Percentiles rank a stretch among this genome's conserved stretches.
These are phyloP conservation scores for Russula sp. DNA, from an alignment of 768 basidiomycete genomes.

Conservation along the genomic window DNA sequence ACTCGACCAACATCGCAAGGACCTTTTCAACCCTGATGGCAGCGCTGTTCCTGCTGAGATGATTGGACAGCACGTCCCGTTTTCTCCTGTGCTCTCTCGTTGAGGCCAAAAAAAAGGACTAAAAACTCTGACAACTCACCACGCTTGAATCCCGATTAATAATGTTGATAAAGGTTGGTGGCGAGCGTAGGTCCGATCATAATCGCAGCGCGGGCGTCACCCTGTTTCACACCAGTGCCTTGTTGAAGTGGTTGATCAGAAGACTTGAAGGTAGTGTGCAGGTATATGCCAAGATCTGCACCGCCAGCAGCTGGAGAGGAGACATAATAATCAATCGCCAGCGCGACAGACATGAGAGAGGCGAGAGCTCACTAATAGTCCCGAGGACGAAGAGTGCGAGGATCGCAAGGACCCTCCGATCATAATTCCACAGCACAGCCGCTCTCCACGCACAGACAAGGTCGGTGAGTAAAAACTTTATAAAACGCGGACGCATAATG, in stretches of 20 bases:
- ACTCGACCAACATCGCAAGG: conserved; percentile 20
- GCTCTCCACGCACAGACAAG: conserved; percentile 25
- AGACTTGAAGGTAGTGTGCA: conserved; percentile 2
- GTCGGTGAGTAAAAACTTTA: conserved; percentile 13
- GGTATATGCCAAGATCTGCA: conserved; percentile 10
- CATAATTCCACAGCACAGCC: conserved; percentile 22
- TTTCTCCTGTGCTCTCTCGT: conserved; percentile 13
- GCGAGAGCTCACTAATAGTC: conserved; percentile 2
- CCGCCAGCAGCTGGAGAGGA: conserved; percentile 3
- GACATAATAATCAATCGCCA: background rate
- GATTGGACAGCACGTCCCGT: background rate
- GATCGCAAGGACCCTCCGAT: conserved; percentile 11
- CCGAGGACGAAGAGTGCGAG: conserved; percentile 18
- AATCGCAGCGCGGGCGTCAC: background rate
- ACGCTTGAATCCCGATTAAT: conserved; percentile 18
- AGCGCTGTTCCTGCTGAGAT: background rate
- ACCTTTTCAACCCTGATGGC: conserved; percentile 13
- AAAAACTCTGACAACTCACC: conserved; percentile 5
- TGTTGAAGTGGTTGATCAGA: background rate
- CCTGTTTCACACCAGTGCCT: background rate
- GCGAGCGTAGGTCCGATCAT: conserved; percentile 17
- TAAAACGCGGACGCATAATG: background rate
- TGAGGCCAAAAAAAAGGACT: background rate
- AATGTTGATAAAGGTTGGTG: conserved; percentile 20
- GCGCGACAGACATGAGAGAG: background rate